Percentiles rank a stretch among this genome's conserved stretches.
phyloP scores from a whole-genome alignment of 768 basidiomycete species.

The Russula foetens region DNA sequence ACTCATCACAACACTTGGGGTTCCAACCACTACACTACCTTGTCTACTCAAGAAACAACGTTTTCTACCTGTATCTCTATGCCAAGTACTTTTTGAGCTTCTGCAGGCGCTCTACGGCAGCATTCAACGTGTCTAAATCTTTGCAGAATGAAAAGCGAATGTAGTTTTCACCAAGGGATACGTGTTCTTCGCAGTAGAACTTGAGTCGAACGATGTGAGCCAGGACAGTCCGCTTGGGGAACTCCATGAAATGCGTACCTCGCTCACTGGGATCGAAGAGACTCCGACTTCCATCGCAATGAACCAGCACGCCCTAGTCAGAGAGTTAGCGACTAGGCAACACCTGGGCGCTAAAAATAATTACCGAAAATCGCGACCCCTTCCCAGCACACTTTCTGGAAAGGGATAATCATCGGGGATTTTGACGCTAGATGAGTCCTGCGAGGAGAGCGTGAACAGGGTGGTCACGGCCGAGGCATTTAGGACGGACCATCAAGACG shows the following conservation, averaged over 20 bases:
- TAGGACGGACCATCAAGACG: constrained; percentile 60
- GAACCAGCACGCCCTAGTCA: constrained; percentile 83
- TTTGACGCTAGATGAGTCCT: constrained; percentile 74
- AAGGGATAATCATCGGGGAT: constrained; percentile 82
- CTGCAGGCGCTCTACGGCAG: constrained; percentile 78
- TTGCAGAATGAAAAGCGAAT: constrained; percentile 95
- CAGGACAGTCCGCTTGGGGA: not conserved
- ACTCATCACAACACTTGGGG: not conserved
- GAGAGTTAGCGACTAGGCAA: constrained; percentile 12
- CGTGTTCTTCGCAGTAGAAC: constrained; percentile 92
- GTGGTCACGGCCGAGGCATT: not conserved
- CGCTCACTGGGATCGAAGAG: constrained; percentile 91
- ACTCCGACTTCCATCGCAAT: constrained; percentile 86
- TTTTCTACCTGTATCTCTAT: constrained; percentile 7
- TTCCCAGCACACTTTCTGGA: constrained; percentile 62
- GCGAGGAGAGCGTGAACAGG: constrained; percentile 1
- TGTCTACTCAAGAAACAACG: not conserved
- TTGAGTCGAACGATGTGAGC: constrained; percentile 25
- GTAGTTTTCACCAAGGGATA: constrained; percentile 77
- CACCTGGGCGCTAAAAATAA: constrained; percentile 15
- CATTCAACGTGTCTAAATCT: constrained; percentile 73
- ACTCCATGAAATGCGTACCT: constrained; percentile 44
- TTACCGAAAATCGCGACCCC: constrained; percentile 84
- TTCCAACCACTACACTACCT: not conserved
- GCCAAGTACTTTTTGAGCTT: constrained; percentile 57